A percentile compares a stretch with the other conserved stretches of the same genome.
These are phyloP conservation scores for Nicotiana otophora DNA, from an alignment of 257 asterid species.

Conservation along the genomic window DNA sequence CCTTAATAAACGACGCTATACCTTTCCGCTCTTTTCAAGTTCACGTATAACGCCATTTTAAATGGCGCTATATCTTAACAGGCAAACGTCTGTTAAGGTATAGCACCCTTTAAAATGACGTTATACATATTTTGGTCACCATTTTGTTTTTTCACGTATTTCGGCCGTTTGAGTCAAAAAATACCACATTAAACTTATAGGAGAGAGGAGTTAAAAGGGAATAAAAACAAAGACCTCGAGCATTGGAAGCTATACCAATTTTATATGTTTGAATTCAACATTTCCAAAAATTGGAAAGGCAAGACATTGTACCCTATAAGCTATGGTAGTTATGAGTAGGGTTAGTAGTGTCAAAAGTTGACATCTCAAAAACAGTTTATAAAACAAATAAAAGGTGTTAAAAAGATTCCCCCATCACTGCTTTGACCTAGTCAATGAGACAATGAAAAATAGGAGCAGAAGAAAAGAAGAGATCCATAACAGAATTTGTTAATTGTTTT, in stretches of 20 bases:
- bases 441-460: background rate
- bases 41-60: no score
- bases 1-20: no score
- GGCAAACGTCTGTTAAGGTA: no score
- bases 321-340: constrained; percentile 12
- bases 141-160: no score
- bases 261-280: constrained; percentile 20
- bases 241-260: constrained; percentile 24
- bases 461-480: constrained; percentile 8
- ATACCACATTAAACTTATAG: background rate
- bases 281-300: constrained; percentile 4
- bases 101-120: no score
- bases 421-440: constrained; percentile 26
- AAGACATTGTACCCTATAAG: background rate
- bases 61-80: no score
- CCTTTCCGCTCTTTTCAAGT: no score
- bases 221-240: constrained; percentile 41
- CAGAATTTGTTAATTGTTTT: constrained; percentile 1
- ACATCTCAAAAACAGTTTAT: constrained; percentile 31
- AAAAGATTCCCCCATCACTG: constrained; percentile 15
- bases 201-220: background rate
- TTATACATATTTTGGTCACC: no score
- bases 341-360: constrained; percentile 20
- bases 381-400: background rate
- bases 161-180: no score